These are phyloP conservation scores for Cladosporium sp. DNA, from an alignment of 2,329 filamentous ascomycete species.

Conservation along the genomic window DNA sequence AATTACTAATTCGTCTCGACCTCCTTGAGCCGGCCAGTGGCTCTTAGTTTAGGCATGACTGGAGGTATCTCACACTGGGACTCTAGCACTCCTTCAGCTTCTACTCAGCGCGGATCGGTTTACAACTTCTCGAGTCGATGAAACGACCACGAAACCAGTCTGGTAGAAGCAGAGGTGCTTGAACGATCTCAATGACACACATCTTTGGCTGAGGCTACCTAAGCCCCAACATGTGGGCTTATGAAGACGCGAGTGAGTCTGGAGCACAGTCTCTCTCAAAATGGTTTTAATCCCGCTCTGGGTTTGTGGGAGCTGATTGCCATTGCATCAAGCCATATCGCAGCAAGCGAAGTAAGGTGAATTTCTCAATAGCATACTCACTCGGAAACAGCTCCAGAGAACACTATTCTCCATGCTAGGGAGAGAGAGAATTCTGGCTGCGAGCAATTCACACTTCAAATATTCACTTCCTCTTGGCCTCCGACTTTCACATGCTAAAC, in stretches of 20 bases:
- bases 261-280: background rate
- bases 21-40: background rate
- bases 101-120: too few relatives aligned
- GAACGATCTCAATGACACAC: background rate
- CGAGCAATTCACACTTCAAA: background rate
- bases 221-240: background rate
- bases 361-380: background rate
- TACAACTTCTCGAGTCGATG: background rate
- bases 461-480: background rate
- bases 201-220: background rate
- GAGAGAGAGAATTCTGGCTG: background rate
- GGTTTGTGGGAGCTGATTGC: background rate
- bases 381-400: background rate
- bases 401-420: background rate
- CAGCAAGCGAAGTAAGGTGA: background rate
- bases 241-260: background rate
- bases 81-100: background rate
- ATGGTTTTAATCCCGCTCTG: background rate
- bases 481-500: background rate
- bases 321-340: background rate
- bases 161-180: background rate
- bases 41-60: background rate
- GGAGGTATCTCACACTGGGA: background rate
- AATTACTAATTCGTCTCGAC: background rate
- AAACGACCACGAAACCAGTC: background rate